Evolutionary conservation across 2,329 filamentous ascomycete genomes (phyloP).

Genomic region (Colletotrichum acutatum): DNA sequence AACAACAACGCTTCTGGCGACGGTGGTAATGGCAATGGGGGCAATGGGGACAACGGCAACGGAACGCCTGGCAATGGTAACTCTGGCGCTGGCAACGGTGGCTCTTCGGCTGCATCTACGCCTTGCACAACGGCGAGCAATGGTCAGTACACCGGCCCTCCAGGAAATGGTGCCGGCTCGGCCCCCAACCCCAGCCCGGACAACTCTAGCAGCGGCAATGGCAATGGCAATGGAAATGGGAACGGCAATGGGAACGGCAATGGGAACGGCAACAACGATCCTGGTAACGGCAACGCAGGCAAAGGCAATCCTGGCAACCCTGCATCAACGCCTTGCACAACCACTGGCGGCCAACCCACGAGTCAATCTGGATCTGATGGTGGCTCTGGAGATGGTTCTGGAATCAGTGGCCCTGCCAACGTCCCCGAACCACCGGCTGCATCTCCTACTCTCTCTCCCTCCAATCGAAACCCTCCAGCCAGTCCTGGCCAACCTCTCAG

Average conservation of each 20-base stretch:
- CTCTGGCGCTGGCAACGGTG: neutral
- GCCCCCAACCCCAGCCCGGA: neutral
- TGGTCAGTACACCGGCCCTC: neutral
- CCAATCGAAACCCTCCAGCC: neutral
- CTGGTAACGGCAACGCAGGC: neutral
- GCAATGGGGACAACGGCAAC: neutral
- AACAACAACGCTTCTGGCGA: neutral
- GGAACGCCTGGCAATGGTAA: neutral
- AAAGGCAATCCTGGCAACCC: neutral
- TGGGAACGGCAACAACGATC: neutral
- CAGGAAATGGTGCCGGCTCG: neutral
- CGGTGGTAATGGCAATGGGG: neutral
- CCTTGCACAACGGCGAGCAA: neutral
- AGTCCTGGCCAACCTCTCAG: neutral
- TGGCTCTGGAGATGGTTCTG: neutral
- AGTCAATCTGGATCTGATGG: neutral
- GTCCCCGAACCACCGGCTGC: neutral
- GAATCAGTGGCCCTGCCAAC: neutral
- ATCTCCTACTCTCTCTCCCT: neutral
- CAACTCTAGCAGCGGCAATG: neutral
- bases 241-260: neutral
- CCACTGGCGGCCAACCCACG: neutral
- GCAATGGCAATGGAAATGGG: too few relatives aligned
- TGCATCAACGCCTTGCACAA: slow-evolving; percentile 10
- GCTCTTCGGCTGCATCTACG: neutral